phyloP scores from a whole-genome alignment of 2,329 filamentous ascomycete genomes.

The Triangularia verruculosa region DNA sequence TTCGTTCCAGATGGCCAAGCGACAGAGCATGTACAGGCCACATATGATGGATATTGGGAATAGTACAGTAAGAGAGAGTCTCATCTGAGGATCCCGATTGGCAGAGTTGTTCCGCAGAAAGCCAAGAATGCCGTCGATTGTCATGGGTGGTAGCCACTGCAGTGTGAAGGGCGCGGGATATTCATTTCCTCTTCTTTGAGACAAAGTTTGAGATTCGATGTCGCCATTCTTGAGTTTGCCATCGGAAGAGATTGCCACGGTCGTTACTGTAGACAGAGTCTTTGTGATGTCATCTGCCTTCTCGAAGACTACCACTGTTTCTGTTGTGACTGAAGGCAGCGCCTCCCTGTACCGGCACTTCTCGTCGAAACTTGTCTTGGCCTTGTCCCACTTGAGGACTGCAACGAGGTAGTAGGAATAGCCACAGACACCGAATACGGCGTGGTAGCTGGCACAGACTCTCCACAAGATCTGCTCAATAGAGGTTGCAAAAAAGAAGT shows the following conservation, averaged over 20 bases:
- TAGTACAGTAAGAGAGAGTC: slow-evolving; percentile 2
- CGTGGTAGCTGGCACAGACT: slow-evolving; percentile 20
- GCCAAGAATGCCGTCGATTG: neutral
- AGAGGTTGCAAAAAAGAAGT: slow-evolving; percentile 29
- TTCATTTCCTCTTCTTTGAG: neutral
- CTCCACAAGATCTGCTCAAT: slow-evolving; percentile 28
- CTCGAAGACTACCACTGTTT: neutral
- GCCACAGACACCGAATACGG: slow-evolving; percentile 6
- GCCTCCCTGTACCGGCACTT: neutral
- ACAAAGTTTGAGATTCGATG: neutral
- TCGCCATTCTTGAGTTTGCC: neutral
- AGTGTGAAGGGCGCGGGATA: neutral
- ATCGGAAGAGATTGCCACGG: neutral
- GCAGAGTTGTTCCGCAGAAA: slow-evolving; percentile 12
- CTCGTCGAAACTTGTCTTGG: neutral
- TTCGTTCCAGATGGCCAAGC: slow-evolving; percentile 17
- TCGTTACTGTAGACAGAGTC: neutral
- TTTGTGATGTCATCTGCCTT: neutral
- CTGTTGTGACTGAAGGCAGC: neutral
- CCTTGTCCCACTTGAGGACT: neutral
- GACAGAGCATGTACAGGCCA: slow-evolving; percentile 10
- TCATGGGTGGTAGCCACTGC: neutral
- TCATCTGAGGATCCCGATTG: slow-evolving; percentile 18
- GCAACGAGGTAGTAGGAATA: slow-evolving; percentile 5
- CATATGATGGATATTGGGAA: neutral